phyloP scores from a whole-genome alignment of 352 stramenopile species.

The Aphanomyces stellatus region DNA sequence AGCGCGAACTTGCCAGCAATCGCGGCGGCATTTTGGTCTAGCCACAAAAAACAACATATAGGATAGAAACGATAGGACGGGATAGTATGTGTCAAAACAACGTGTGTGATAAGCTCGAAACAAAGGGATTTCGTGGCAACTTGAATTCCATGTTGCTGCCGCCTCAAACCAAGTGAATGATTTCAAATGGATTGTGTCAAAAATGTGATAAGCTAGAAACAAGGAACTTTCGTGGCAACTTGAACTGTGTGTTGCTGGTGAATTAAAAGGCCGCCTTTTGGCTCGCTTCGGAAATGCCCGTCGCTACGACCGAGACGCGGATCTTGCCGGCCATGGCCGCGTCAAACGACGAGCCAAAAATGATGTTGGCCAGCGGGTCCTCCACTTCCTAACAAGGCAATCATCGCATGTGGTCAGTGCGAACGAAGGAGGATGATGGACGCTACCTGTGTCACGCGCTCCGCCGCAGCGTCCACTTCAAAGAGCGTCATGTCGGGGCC shows the following conservation, averaged over 20 bases:
- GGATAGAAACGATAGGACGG: not conserved
- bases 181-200: too few relatives aligned
- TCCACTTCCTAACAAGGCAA: constrained; percentile 53
- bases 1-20: not conserved
- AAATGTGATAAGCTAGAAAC: too few relatives aligned
- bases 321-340: constrained; percentile 71
- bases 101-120: not conserved
- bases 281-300: constrained; percentile 81
- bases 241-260: too few relatives aligned
- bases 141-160: too few relatives aligned
- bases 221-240: too few relatives aligned
- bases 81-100: not conserved
- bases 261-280: too few relatives aligned
- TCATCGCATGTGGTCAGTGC: too few relatives aligned
- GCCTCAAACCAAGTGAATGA: too few relatives aligned
- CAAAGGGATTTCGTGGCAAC: too few relatives aligned
- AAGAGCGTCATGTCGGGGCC: constrained; percentile 90
- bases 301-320: constrained; percentile 81
- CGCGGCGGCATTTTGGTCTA: constrained; percentile 3
- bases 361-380: constrained; percentile 82
- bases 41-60: not conserved
- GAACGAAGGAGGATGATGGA: not conserved
- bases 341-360: constrained; percentile 82
- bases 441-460: constrained; percentile 61
- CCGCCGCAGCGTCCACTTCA: constrained; percentile 82